Conservation (phyloP, 202 grass and related monocot species). For the Zizania palustris region DNA sequence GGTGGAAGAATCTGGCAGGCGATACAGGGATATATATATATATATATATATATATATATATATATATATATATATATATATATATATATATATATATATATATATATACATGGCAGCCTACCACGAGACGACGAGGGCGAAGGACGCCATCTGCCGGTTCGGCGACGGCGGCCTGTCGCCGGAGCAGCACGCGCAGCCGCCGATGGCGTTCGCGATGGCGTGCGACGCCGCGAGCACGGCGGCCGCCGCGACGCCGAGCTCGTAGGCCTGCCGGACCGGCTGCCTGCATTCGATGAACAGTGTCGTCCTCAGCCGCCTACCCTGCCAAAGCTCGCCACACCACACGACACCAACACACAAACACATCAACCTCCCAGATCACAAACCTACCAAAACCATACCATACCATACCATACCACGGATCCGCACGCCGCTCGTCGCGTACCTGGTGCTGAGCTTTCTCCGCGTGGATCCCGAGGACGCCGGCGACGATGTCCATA, state of each 20-base stretch:
- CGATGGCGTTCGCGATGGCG: constrained; percentile 64
- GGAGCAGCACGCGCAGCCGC: constrained; percentile 77
- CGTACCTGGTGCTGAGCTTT: constrained; percentile 74
- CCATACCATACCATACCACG: too few relatives aligned
- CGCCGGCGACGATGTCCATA: constrained; percentile 75
- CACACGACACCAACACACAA: background rate
- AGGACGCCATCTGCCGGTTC: constrained; percentile 61
- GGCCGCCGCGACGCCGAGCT: constrained; percentile 75
- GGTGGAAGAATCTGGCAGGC: too few relatives aligned
- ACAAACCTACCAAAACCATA: too few relatives aligned
- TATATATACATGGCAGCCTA: too few relatives aligned
- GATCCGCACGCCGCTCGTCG: background rate
- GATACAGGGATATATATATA: too few relatives aligned
- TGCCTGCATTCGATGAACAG: constrained; percentile 79
- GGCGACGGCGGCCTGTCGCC: constrained; percentile 28
- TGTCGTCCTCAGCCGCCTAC: constrained; percentile 55
- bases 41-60: too few relatives aligned
- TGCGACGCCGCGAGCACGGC: constrained; percentile 65
- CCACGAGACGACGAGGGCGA: constrained; percentile 69
- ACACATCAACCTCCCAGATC: too few relatives aligned
- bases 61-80: too few relatives aligned
- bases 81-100: too few relatives aligned
- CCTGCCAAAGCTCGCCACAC: constrained; percentile 31
- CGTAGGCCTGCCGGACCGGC: constrained; percentile 71
- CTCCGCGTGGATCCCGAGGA: constrained; percentile 83